A percentile compares a stretch with the other conserved stretches of the same genome.
These are phyloP conservation scores for Stachybotrys elegans DNA, from an alignment of 2,329 filamentous ascomycete genomes.

Conservation along the genomic window DNA sequence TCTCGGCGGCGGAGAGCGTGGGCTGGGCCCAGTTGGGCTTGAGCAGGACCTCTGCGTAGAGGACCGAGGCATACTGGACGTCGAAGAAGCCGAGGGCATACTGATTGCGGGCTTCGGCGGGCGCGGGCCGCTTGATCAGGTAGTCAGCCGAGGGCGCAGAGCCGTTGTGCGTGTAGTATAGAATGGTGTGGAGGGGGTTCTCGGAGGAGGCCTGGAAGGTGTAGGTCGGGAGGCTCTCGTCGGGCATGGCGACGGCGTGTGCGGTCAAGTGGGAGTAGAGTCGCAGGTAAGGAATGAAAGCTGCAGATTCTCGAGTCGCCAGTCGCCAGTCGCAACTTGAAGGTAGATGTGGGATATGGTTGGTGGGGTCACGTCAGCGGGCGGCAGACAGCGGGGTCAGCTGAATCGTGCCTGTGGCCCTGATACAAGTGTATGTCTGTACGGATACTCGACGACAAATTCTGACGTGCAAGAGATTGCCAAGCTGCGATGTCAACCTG, in stretches of 20 bases:
- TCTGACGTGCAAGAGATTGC: too few species aligned
- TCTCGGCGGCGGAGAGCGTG: constrained; percentile 73
- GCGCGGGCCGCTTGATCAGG: constrained; percentile 68
- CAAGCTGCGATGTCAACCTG: too few species aligned
- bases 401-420: too few species aligned
- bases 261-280: neutral
- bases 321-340: too few species aligned
- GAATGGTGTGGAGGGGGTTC: constrained; percentile 50
- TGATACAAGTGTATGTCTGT: too few species aligned
- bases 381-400: too few species aligned
- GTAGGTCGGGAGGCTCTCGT: constrained; percentile 85
- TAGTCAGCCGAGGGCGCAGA: constrained; percentile 77
- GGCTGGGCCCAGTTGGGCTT: constrained; percentile 83
- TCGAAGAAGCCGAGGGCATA: constrained; percentile 87
- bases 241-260: constrained; percentile 59
- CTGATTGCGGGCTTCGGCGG: constrained; percentile 67
- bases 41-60: constrained; percentile 83
- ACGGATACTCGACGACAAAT: too few species aligned
- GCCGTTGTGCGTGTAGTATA: constrained; percentile 65
- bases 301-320: too few species aligned
- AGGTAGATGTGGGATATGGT: too few species aligned
- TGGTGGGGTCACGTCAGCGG: too few species aligned
- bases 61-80: constrained; percentile 70
- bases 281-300: neutral
- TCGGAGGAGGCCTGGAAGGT: constrained; percentile 48